These are phyloP conservation scores for Cercospora nicotianae DNA, from an alignment of 2,329 filamentous ascomycete species.

Conservation along the genomic window DNA sequence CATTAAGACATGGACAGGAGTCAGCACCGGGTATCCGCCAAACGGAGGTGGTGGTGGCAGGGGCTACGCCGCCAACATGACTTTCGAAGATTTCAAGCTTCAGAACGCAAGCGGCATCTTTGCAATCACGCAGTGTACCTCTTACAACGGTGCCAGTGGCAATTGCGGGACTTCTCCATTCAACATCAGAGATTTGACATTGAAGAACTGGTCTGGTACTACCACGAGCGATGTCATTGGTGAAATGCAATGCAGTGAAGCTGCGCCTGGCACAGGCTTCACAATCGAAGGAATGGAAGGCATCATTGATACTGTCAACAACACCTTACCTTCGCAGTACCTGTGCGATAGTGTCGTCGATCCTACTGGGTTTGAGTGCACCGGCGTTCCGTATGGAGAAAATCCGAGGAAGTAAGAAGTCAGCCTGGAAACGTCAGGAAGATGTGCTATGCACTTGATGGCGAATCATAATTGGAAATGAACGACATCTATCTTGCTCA, in stretches of 20 bases:
- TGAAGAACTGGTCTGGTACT: constrained; percentile 36
- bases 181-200: constrained; percentile 39
- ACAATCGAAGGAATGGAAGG: constrained; percentile 14
- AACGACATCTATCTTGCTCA: neutral
- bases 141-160: constrained; percentile 26
- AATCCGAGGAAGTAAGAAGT: constrained; percentile 7
- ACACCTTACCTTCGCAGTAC: constrained; percentile 26
- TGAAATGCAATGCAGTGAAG: constrained; percentile 32
- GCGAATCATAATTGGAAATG: neutral
- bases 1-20: constrained; percentile 61
- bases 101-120: constrained; percentile 29
- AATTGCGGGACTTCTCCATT: constrained; percentile 40
- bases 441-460: too few relatives aligned
- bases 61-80: constrained; percentile 45
- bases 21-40: constrained; percentile 50
- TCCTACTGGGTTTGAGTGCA: constrained; percentile 31
- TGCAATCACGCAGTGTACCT: constrained; percentile 32
- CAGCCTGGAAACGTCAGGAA: too few relatives aligned
- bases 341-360: constrained; percentile 31
- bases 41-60: constrained; percentile 60
- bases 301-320: constrained; percentile 19
- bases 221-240: constrained; percentile 25
- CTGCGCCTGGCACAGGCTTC: constrained; percentile 30
- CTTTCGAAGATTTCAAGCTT: constrained; percentile 37
- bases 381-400: constrained; percentile 25